phyloP scores from a whole-genome alignment of 2,329 filamentous ascomycete genomes.

The Cylindrodendrum hubeiense region DNA sequence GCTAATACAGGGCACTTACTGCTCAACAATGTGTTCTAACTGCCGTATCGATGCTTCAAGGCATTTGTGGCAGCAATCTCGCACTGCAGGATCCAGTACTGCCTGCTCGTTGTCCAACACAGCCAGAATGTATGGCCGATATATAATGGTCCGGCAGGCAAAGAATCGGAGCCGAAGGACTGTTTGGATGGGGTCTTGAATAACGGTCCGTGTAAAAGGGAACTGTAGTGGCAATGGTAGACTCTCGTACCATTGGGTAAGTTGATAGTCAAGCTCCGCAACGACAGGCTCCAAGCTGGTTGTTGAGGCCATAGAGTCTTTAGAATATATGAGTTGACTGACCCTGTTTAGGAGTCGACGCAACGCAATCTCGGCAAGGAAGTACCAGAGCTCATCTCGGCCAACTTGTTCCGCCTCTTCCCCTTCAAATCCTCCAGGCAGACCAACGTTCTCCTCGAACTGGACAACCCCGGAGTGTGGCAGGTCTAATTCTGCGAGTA shows the following conservation, averaged over 20 bases:
- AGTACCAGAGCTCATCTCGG: constrained; percentile 87
- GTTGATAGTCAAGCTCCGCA: constrained; percentile 83
- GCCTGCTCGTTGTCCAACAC: constrained; percentile 83
- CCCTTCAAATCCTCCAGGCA: constrained; percentile 84
- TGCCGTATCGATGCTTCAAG: constrained; percentile 84
- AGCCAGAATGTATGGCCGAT: constrained; percentile 84
- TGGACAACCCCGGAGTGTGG: constrained; percentile 87
- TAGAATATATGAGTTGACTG: constrained; percentile 83
- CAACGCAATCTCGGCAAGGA: constrained; percentile 84
- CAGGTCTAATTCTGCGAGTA: constrained; percentile 83
- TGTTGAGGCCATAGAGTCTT: constrained; percentile 78
- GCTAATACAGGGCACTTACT: constrained; percentile 67
- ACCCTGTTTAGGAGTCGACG: constrained; percentile 82
- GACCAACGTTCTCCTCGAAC: constrained; percentile 83
- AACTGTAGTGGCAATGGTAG: constrained; percentile 82
- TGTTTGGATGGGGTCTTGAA: constrained; percentile 82
- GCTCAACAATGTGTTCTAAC: constrained; percentile 81
- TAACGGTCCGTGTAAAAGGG: constrained; percentile 74
- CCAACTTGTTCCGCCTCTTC: constrained; percentile 74
- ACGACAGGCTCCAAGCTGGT: constrained; percentile 82
- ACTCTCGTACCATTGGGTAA: constrained; percentile 87
- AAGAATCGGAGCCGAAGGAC: constrained; percentile 85
- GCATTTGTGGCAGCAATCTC: constrained; percentile 84
- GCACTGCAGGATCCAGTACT: constrained; percentile 77
- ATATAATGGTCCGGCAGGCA: constrained; percentile 88